A percentile compares a stretch with the other conserved stretches of the same genome.
phyloP scores from a whole-genome alignment of 257 asterid genomes.

The Scutellaria minor region DNA sequence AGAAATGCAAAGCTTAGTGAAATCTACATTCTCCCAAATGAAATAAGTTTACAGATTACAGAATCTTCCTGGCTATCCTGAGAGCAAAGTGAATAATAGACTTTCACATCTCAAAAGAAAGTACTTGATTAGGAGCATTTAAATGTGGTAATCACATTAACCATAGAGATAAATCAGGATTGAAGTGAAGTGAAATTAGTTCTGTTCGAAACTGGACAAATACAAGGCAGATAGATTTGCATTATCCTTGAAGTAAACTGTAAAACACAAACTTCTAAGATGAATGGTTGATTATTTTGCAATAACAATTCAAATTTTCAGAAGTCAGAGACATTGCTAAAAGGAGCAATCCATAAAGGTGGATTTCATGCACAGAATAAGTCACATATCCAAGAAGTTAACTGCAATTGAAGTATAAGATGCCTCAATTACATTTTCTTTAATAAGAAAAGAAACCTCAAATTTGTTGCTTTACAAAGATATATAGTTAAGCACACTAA shows the following conservation, averaged over 20 bases:
- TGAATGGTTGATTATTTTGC: slow-evolving; percentile 14
- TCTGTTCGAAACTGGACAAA: slow-evolving; percentile 8
- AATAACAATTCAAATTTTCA: slow-evolving; percentile 9
- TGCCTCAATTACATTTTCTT: background rate
- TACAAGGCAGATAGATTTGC: background rate
- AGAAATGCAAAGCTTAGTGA: background rate
- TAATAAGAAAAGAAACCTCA: too few relatives aligned
- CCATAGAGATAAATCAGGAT: background rate
- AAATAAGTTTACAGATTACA: background rate
- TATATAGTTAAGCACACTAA: slow-evolving; percentile 43
- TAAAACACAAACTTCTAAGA: background rate
- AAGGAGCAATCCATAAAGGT: background rate
- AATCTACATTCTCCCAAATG: background rate
- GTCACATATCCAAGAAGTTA: background rate
- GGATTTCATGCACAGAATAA: slow-evolving; percentile 10
- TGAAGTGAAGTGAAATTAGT: background rate
- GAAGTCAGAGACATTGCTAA: slow-evolving; percentile 8
- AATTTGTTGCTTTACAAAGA: background rate
- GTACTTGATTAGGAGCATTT: background rate
- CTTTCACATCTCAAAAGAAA: background rate
- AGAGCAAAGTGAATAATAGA: background rate
- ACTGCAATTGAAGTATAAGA: background rate
- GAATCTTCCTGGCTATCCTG: slow-evolving; percentile 10
- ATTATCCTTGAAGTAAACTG: background rate
- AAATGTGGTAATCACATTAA: background rate